phyloP scores from a whole-genome alignment of 306 rosid genomes.

The Dalbergia oliveri region DNA sequence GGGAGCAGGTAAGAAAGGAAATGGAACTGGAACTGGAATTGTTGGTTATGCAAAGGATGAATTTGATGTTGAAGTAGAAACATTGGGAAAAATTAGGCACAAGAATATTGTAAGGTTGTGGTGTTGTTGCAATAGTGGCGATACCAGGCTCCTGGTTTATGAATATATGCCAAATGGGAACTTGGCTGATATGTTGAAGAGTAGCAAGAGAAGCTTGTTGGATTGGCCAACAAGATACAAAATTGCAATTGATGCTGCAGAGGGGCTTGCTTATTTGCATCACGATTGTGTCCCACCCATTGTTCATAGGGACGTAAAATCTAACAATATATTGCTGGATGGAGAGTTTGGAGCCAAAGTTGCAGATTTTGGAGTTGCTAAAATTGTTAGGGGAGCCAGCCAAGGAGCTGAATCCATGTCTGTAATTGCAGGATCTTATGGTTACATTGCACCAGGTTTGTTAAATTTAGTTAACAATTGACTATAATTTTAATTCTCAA shows the following conservation, averaged over 20 bases:
- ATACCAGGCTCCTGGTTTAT: conserved; percentile 66
- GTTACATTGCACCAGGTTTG: conserved; percentile 86
- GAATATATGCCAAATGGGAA: conserved; percentile 84
- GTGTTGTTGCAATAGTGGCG: conserved; percentile 71
- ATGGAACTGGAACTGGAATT: neutral
- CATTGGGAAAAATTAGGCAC: conserved; percentile 77
- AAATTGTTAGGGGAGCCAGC: conserved; percentile 44
- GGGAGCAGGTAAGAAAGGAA: conserved; percentile 49
- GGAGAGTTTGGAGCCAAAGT: conserved; percentile 72
- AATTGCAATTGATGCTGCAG: conserved; percentile 77
- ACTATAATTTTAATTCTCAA: neutral
- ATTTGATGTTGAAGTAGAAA: conserved; percentile 79
- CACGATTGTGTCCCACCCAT: conserved; percentile 78
- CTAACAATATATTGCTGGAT: conserved; percentile 75
- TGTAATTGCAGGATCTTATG: conserved; percentile 72
- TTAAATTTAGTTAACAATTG: neutral
- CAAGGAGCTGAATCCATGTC: conserved; percentile 64
- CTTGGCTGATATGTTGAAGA: conserved; percentile 67
- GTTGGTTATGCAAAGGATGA: conserved; percentile 54
- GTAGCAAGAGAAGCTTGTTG: conserved; percentile 53
- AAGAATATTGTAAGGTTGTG: conserved; percentile 74
- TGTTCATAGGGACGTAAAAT: conserved; percentile 76
- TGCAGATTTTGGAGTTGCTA: conserved; percentile 81
- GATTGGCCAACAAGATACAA: conserved; percentile 71
- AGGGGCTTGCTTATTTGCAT: conserved; percentile 79